Base-by-base conservation (phyloP, 345 rosid genomes). In the Luvunga scandens region DNA sequence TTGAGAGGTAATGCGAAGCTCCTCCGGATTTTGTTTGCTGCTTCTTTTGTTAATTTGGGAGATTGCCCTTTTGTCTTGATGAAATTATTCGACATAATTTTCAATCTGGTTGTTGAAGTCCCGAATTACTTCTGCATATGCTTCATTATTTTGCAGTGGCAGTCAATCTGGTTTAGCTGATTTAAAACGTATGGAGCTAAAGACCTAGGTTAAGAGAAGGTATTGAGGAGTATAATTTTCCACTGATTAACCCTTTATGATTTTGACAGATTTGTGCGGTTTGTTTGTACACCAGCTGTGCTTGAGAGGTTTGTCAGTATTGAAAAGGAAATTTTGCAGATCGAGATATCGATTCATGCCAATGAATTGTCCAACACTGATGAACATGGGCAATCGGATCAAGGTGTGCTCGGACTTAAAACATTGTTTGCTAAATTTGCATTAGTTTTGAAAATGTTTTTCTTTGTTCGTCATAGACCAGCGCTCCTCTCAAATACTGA, bases 211-310 rank as follows among this genome's bases (percentile, higher is more conserved):
- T 45, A 25, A 28, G 50, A 27, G 19, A 45, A 27, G 38, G 34
- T 31, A 53, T 38, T 71, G 19, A 31, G 27, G 5, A 69, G 38
- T 42, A 31, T 53, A 34, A 21, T 14, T 71, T 71, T 48, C 27
- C 6, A 34, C 28, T 72, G 75, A 22, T 9, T 33, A 55, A 7
- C 36, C 70, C 71, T 48, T 63, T 39, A n/a, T 38, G 57, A 28
- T 5, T 27, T 48, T 76, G 30, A 45, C 88, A 94, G 96, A 86
- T 94, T 94, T 86, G 96, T 94, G 71, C 87, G 92, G 45, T 94
- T 94, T 38, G 97, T 92, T 71, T 87, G 90, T 78, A 91, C 97
- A 36, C 98, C 98, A 18, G 96, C 93, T 25, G 90, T 92, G 69
- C 93, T 94, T n/a, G 98, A 92, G 87, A 86, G 98, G 79, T 92